Evolutionary conservation across 495 filamentous ascomycete species (phyloP).

Genomic region (Penicillium silybi): DNA sequence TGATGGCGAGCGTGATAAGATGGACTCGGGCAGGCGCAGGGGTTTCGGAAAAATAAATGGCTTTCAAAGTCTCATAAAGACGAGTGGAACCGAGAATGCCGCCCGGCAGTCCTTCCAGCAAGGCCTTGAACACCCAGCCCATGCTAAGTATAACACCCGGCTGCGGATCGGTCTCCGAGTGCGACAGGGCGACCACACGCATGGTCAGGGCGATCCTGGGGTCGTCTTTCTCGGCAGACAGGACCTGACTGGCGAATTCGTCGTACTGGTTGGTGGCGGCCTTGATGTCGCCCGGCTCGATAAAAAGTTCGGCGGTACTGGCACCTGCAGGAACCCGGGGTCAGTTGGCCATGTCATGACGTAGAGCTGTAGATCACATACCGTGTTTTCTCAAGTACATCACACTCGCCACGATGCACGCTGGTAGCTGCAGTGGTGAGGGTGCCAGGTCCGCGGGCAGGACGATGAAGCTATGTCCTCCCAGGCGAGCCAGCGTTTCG

Average conservation of each 20-base stretch:
- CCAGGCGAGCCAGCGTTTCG: conserved; percentile 64
- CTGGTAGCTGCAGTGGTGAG: conserved; percentile 60
- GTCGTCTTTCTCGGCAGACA: conserved; percentile 31
- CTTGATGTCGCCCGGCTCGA: conserved; percentile 30
- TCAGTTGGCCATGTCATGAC: conserved; percentile 8
- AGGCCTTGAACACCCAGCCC: conserved; percentile 65
- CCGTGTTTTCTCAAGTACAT: conserved; percentile 64
- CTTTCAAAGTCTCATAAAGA: conserved; percentile 62
- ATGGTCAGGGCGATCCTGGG: conserved; percentile 31
- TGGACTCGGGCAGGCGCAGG: conserved; percentile 34
- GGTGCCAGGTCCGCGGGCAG: conserved; percentile 66
- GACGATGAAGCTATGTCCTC: conserved; percentile 64
- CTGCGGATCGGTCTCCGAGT: conserved; percentile 15
- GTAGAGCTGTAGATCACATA: conserved; percentile 32
- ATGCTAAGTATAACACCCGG: conserved; percentile 58
- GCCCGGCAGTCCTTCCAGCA: conserved; percentile 66
- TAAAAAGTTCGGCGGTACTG: conserved; percentile 24
- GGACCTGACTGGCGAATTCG: conserved; percentile 36
- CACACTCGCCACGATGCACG: conserved; percentile 69
- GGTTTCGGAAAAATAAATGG: conserved; percentile 51
- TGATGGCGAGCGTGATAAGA: conserved; percentile 36
- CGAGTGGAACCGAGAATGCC: conserved; percentile 67
- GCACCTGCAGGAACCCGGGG: conserved; percentile 15
- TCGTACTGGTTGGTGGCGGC: conserved; percentile 33
- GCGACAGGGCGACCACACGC: conserved; percentile 23